Base-by-base conservation (phyloP, 1,284 basidiomycete genomes). In the Rhodotorula sp. region DNA sequence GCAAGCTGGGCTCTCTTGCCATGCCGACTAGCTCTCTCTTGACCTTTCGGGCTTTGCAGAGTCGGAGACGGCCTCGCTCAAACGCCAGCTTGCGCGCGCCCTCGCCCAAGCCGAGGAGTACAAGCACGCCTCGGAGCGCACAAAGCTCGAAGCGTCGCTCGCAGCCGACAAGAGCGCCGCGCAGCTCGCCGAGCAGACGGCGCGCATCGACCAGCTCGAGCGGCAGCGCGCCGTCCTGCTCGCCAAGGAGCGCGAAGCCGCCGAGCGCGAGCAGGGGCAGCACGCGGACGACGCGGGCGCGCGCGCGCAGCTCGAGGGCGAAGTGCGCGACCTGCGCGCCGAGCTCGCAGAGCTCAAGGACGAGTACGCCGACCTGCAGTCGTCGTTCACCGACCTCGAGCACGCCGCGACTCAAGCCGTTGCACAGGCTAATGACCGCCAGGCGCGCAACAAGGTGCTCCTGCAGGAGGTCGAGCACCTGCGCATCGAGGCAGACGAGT, bases 211-310 rank as follows among this genome's bases (percentile, higher is more conserved):
- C 44, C 71, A 71, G 41, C 72, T 77, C 44, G 76, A 76, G 48
- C 70, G 76, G 16, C 71, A 75, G 12, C 71, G 76, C 16, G 69
- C 72, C 7, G 50, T 74, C 19, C 23, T 76, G n/a, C 23, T 78
- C 34, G 71, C 62, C 41, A 72, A 73, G 48, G 75, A 77, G 46
- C 71, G 73, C 23, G 75, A 74, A 27, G 56, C 69, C 8, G 45
- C 64, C 44, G 63, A 73, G 27, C 60, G 67, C 48, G 71, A 70
- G 42, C 56, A 67, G 45, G 50, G 60, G 53, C 63, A 57, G 44
- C 46, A 64, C 21, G 21, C 48, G 4, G 74, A 74, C 52, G 68
- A 66, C 44, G 68, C 72, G 9, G 44, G 48, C 50, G 66, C 27
- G 16, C 55, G 62, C 4, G 27, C 52, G 14, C 67, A 66, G 17